Conservation (phyloP, 495 filamentous ascomycete genomes). For the Hypoxylon rickii region DNA sequence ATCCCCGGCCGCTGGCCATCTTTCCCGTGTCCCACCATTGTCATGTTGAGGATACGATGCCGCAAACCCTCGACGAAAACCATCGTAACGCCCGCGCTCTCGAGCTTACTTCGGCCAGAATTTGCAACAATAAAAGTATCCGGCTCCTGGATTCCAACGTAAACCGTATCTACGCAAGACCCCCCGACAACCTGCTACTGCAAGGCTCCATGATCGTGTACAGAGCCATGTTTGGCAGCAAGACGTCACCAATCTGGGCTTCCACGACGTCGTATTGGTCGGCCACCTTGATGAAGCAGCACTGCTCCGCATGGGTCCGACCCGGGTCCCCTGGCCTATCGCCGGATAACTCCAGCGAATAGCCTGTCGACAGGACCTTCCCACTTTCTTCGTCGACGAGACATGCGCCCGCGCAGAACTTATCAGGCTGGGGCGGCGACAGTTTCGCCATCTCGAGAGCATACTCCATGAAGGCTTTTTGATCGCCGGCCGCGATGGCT, state of each 20-base stretch:
- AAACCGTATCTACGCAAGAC: slow-evolving; percentile 68
- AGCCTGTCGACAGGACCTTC: slow-evolving; percentile 72
- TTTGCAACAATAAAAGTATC: slow-evolving; percentile 75
- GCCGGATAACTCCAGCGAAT: slow-evolving; percentile 66
- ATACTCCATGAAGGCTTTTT: slow-evolving; percentile 64
- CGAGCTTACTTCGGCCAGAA: slow-evolving; percentile 64
- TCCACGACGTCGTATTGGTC: slow-evolving; percentile 46
- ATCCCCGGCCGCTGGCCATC: too few relatives aligned
- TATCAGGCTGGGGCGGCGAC: slow-evolving; percentile 74
- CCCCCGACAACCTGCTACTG: slow-evolving; percentile 69
- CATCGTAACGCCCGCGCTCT: slow-evolving; percentile 66
- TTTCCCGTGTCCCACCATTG: slow-evolving; percentile 56
- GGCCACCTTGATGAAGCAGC: slow-evolving; percentile 55
- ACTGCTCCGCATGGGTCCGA: slow-evolving; percentile 51
- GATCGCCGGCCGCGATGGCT: slow-evolving; percentile 39
- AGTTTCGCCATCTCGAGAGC: slow-evolving; percentile 68
- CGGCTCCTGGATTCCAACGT: slow-evolving; percentile 78
- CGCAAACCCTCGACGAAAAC: slow-evolving; percentile 68
- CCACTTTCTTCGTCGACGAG: slow-evolving; percentile 61
- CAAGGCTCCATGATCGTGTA: slow-evolving; percentile 93
- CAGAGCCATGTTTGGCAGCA: slow-evolving; percentile 55
- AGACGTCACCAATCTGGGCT: slow-evolving; percentile 42
- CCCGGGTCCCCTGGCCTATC: slow-evolving; percentile 44
- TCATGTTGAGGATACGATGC: slow-evolving; percentile 68
- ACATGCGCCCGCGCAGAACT: slow-evolving; percentile 83